Base-by-base conservation (phyloP, 2,329 filamentous ascomycete species). In the Cladophialophora psammophila region DNA sequence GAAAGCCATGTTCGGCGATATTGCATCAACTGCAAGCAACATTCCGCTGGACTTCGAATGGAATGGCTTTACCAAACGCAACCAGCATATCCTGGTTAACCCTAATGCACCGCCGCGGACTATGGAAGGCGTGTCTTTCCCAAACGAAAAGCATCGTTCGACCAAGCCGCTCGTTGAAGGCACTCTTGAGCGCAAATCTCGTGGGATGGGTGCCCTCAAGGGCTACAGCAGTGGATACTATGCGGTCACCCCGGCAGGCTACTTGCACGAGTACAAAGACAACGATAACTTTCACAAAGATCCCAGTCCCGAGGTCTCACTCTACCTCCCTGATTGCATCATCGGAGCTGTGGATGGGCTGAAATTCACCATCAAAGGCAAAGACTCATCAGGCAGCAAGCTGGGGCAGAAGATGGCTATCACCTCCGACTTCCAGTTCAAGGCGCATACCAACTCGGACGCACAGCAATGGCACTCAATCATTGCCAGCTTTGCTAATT, bases 311-410 rank as follows among this genome's bases (percentile, higher is more conserved):
- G 94, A 99, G 77, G 83, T 95, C 48, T 95, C 91, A 13, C 88
- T 99, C 72, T 98, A 94, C 79, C 88, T 99, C 0, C 94, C 95
- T 10, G 95, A 99, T 74, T 96, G 94, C 73, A 80, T 90, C 54
- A 87, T 98, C 65, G 92, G 93, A 65, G 85, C 82, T 26, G 79
- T 88, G 35, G 88, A 85, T 71, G 93, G 91, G 62, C 87, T 90
- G 67, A 97, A 96, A 80, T 98, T 99, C 85, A 92, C 88, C 75
- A 85, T 99, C 78, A 97, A 97, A 83, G 95, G 95, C 78, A 98
- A 98, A 80, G 94, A 99, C 77, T 88, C 90, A 64, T 90, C 90
- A 75, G 91, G 91, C 76, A 84, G 85, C 68, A 91, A 90, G 70
- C 81, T 97, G 70, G 89, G 90, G 75, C 91, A 90, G 82, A 94